Conservation (phyloP, 495 filamentous ascomycete genomes). For the Penicillium antarcticum region DNA sequence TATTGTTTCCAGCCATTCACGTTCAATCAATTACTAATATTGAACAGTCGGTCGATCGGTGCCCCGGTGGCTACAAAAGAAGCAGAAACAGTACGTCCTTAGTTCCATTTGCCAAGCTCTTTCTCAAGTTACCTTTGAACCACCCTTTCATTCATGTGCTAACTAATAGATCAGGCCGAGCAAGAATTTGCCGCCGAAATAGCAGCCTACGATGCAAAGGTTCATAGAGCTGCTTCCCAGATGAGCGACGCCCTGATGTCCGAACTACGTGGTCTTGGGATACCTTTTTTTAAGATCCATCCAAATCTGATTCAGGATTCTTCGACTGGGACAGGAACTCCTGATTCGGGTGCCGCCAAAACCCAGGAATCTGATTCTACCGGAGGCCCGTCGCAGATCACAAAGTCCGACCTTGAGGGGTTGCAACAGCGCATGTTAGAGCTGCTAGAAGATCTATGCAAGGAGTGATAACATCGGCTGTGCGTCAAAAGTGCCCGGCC, state of each 20-base stretch:
- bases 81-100: conserved; percentile 27
- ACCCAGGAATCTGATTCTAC: background rate
- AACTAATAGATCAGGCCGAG: conserved; percentile 21
- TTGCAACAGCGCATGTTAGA: conserved; percentile 60
- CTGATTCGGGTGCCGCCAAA: conserved; percentile 1
- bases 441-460: conserved; percentile 60
- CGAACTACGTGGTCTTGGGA: conserved; percentile 54
- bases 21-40: background rate
- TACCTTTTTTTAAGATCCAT: conserved; percentile 63
- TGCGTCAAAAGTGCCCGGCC: too few relatives aligned
- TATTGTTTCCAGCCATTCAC: background rate
- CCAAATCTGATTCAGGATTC: conserved; percentile 33
- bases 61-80: conserved; percentile 34
- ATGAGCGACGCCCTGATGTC: conserved; percentile 56
- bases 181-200: conserved; percentile 55
- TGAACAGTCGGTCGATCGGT: conserved; percentile 36
- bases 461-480: conserved; percentile 27
- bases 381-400: conserved; percentile 12
- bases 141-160: background rate
- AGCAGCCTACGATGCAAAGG: conserved; percentile 55
- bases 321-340: background rate
- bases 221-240: conserved; percentile 53
- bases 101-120: background rate
- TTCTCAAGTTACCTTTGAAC: background rate
- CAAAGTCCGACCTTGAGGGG: conserved; percentile 44